Evolutionary conservation across 371 early-diverging fungal genomes (phyloP).

Genomic region (Circinella umbellata): DNA sequence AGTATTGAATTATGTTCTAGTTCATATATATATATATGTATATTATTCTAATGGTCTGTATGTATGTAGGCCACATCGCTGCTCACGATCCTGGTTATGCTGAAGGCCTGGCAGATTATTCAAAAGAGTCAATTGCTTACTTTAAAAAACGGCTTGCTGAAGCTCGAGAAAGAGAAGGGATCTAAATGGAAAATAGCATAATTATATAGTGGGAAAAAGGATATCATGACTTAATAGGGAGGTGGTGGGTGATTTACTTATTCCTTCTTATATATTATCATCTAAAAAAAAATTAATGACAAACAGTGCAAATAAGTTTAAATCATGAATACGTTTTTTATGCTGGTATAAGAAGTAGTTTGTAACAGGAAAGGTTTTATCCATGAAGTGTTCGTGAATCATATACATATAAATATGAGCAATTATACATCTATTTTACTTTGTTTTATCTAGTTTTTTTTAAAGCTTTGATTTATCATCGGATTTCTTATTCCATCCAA

Average conservation of each 20-base stretch:
- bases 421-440: not conserved
- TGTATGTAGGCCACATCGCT: no score
- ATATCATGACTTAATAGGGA: no score
- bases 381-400: not conserved
- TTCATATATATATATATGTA: not conserved
- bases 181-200: not conserved
- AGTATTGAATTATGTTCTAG: not conserved
- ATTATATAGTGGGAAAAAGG: no score
- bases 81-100: not conserved
- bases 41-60: no score
- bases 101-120: not conserved
- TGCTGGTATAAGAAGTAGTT: no score
- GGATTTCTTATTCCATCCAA: conserved; percentile 27
- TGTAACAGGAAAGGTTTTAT: no score
- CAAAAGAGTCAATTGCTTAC: conserved; percentile 9
- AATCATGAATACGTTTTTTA: no score
- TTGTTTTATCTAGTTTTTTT: not conserved
- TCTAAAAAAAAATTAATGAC: no score
- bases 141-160: conserved; percentile 16
- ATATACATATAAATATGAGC: not conserved
- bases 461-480: conserved; percentile 22
- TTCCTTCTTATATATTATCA: no score
- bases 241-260: no score
- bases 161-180: conserved; percentile 17
- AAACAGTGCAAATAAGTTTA: no score